Evolutionary conservation across 768 basidiomycete genomes (phyloP).

Genomic region (Neoboletus brunneissimus): DNA sequence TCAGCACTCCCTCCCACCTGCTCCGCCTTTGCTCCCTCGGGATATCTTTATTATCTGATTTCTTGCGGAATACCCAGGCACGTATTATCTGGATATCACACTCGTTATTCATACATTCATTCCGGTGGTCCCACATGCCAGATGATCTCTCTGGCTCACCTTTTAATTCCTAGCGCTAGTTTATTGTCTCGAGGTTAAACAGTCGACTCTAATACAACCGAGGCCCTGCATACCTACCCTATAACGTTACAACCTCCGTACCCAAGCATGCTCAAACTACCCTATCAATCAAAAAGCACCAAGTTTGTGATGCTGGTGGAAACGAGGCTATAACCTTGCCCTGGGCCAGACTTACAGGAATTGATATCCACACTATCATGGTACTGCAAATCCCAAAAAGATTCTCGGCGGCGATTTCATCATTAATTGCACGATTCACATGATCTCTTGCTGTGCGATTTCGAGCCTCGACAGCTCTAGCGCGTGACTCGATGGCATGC

Average conservation of each 20-base stretch:
- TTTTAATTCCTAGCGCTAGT: constrained; percentile 2
- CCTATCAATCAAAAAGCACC: not conserved
- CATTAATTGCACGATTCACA: not conserved
- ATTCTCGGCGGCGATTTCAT: not conserved
- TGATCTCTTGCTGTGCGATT: not conserved
- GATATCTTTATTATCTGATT: constrained; percentile 8
- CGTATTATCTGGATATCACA: constrained; percentile 7
- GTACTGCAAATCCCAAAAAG: not conserved
- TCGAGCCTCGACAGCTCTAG: not conserved
- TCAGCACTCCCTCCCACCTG: not conserved
- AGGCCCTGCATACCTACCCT: no score
- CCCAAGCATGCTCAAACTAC: not conserved
- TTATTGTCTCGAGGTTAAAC: not conserved
- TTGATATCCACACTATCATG: not conserved
- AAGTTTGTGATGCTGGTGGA: not conserved
- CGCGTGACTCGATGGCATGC: no score
- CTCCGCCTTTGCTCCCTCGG: not conserved
- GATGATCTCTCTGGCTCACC: not conserved
- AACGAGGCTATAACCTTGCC: not conserved
- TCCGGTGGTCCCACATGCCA: constrained; percentile 1
- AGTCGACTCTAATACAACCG: no score
- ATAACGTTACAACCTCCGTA: no score
- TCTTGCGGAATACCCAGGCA: not conserved
- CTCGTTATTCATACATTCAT: constrained; percentile 15
- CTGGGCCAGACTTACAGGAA: not conserved